A percentile compares a stretch with the other conserved stretches of the same genome.
Conservation (phyloP, 23 red algal genomes). For the Chondrus crispus region DNA sequence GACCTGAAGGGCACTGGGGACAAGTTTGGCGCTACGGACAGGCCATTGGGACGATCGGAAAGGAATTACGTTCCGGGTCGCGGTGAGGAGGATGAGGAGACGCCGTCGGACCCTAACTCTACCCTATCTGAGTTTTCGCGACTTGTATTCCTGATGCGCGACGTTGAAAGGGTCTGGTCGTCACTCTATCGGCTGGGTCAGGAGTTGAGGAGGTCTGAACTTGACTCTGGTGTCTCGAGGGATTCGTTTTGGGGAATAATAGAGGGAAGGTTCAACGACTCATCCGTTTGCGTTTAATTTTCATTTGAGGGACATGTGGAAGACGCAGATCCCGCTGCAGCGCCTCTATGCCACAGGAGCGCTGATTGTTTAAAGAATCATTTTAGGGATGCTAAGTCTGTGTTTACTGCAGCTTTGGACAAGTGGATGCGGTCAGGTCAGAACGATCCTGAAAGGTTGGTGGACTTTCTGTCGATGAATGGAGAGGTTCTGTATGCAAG, state of each 20-base stretch:
- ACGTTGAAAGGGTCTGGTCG: background rate
- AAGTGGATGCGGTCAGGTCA: background rate
- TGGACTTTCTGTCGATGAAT: background rate
- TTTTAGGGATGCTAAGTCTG: background rate
- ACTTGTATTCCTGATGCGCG: background rate
- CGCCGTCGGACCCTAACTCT: no score
- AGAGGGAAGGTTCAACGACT: background rate
- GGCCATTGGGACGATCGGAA: no score
- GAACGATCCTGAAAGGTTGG: background rate
- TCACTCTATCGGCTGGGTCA: background rate
- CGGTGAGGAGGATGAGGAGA: no score
- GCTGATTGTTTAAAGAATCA: background rate
- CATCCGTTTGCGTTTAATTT: background rate
- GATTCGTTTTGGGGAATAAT: background rate
- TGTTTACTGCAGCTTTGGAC: background rate
- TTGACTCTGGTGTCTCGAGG: background rate
- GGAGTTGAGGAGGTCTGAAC: background rate
- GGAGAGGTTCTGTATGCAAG: background rate
- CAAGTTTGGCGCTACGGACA: no score
- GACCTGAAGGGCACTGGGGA: no score
- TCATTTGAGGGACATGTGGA: background rate
- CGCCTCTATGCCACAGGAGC: background rate
- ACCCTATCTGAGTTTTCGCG: background rate
- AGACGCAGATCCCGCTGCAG: background rate
- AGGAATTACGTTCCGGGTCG: no score